Percentiles rank a stretch among this genome's conserved stretches.
Conservation (phyloP, 805 yeast genomes). For the Ogataea pignaliae region DNA sequence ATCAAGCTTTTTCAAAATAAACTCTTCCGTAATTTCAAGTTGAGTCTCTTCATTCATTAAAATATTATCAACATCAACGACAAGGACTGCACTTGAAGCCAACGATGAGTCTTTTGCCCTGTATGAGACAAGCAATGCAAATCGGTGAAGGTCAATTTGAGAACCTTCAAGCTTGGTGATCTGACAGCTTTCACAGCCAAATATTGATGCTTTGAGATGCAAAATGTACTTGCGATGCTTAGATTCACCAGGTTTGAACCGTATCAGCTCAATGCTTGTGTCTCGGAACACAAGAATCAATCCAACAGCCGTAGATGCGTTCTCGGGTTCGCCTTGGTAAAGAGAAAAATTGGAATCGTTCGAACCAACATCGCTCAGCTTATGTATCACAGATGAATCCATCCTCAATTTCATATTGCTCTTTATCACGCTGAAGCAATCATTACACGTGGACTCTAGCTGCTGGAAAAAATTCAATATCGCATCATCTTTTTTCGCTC, state of each 20-base stretch:
- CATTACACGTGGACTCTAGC: slow-evolving; percentile 9
- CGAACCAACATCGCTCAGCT: slow-evolving; percentile 14
- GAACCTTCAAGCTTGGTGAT: slow-evolving; percentile 8
- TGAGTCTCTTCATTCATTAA: not conserved
- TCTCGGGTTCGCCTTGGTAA: not conserved
- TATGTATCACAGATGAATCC: slow-evolving; percentile 6
- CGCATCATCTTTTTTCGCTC: slow-evolving; percentile 5
- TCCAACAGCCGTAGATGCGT: slow-evolving; percentile 3
- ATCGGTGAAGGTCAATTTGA: slow-evolving; percentile 1
- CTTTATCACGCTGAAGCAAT: slow-evolving; percentile 15
- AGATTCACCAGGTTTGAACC: slow-evolving; percentile 7
- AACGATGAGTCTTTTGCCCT: not conserved
- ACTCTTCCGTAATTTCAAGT: slow-evolving; percentile 3
- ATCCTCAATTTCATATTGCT: slow-evolving; percentile 17
- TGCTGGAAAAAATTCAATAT: slow-evolving; percentile 6
- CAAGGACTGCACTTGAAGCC: not conserved
- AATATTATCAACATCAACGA: slow-evolving; percentile 3
- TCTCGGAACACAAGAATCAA: slow-evolving; percentile 8
- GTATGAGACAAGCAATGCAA: slow-evolving; percentile 9
- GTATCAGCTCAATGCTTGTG: slow-evolving; percentile 8
- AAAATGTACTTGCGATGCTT: slow-evolving; percentile 1
- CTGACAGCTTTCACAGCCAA: not conserved
- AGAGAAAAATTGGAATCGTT: slow-evolving; percentile 2
- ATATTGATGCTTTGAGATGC: slow-evolving; percentile 1
- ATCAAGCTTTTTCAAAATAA: slow-evolving; percentile 6